Conservation (phyloP, 371 early-diverging fungal genomes). For the Chytridium lagenaria region DNA sequence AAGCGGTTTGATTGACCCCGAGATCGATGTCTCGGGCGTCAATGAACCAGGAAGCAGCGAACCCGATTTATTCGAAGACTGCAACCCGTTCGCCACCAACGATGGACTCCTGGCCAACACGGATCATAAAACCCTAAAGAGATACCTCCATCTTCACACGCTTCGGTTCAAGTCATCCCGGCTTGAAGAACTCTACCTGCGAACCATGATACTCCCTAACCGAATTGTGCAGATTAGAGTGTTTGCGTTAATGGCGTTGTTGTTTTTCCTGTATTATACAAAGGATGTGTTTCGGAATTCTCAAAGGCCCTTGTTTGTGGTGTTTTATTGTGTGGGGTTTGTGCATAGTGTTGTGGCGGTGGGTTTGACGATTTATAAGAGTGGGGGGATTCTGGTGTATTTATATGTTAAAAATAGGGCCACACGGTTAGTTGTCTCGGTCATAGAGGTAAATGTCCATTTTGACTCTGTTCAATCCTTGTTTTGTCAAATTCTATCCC, state of each 20-base stretch:
- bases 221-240: slow-evolving; percentile 22
- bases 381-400: slow-evolving; percentile 5
- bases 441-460: neutral
- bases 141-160: slow-evolving; percentile 28
- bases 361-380: slow-evolving; percentile 22
- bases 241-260: neutral
- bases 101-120: slow-evolving; percentile 16
- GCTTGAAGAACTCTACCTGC: slow-evolving; percentile 37
- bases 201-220: slow-evolving; percentile 33
- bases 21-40: neutral
- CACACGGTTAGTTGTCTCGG: neutral
- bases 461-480: too few relatives aligned
- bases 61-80: neutral
- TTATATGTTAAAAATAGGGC: neutral
- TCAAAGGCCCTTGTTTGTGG: neutral
- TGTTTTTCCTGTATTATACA: slow-evolving; percentile 16
- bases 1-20: slow-evolving; percentile 1
- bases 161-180: slow-evolving; percentile 29
- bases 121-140: slow-evolving; percentile 1
- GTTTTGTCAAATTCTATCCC: too few relatives aligned
- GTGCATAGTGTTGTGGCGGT: neutral
- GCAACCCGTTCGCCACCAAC: slow-evolving; percentile 7
- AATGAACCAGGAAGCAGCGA: neutral
- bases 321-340: neutral
- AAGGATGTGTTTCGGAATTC: neutral